phyloP scores from a whole-genome alignment of 2,329 filamentous ascomycete species.

The Colletotrichum sp. region DNA sequence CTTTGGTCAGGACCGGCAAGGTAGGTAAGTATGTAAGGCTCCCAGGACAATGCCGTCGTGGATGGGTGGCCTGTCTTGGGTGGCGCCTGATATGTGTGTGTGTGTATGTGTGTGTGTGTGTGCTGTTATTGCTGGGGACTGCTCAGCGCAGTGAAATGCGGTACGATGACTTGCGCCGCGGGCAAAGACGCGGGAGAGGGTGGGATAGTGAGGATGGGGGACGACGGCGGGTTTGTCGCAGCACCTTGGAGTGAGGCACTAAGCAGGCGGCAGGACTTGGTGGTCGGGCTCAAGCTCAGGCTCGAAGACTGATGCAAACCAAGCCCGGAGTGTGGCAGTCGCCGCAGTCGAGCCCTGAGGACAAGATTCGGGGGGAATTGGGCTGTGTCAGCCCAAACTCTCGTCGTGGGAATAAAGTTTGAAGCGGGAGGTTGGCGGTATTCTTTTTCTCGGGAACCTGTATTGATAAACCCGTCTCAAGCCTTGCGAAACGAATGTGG shows the following conservation, averaged over 20 bases:
- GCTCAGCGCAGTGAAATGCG: not conserved
- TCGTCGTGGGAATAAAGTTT: constrained; percentile 15
- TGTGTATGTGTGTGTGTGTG: not conserved
- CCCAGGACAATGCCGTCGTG: not conserved
- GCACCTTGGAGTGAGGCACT: not conserved
- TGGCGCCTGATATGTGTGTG: not conserved
- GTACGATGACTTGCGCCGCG: not conserved
- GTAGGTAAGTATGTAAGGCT: not conserved
- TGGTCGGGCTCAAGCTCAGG: not conserved
- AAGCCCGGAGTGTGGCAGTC: not conserved
- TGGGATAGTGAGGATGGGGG: not conserved
- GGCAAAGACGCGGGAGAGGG: not conserved
- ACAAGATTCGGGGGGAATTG: constrained; percentile 16
- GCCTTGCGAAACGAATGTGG: not conserved
- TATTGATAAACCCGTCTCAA: not conserved
- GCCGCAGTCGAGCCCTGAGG: not conserved
- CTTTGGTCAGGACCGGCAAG: not conserved
- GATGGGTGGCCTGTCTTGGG: not conserved
- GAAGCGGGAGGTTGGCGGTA: not conserved
- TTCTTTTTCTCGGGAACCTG: not conserved
- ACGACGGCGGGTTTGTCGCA: not conserved
- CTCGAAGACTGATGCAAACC: not conserved
- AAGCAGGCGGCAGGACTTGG: not conserved
- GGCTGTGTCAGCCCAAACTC: constrained; percentile 21
- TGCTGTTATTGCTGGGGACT: not conserved